Conservation (phyloP, 2,329 filamentous ascomycete species). For the Grosmannia clavigera region DNA sequence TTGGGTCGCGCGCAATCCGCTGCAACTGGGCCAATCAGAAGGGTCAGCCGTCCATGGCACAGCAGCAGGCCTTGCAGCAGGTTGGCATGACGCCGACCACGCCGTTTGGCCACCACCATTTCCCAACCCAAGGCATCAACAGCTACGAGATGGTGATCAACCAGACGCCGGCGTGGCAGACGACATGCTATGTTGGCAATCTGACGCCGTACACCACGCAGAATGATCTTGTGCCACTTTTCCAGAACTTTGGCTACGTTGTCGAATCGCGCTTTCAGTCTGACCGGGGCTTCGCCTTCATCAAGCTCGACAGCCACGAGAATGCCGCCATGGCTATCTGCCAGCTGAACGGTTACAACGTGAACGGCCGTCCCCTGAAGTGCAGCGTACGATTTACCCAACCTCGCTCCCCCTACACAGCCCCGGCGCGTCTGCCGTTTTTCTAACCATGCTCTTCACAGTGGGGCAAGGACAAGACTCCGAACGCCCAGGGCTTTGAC, state of each 20-base stretch:
- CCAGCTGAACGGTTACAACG: conserved; percentile 93
- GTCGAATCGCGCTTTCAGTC: conserved; percentile 97
- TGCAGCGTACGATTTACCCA: conserved; percentile 65
- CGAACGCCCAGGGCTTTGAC: conserved; percentile 65
- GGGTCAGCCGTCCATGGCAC: conserved; percentile 95
- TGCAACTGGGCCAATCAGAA: conserved; percentile 99
- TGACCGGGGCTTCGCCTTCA: conserved; percentile 93
- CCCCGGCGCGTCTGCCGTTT: background rate
- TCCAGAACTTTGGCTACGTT: conserved; percentile 97
- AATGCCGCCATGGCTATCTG: conserved; percentile 98
- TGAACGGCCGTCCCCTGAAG: conserved; percentile 92
- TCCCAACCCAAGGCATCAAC: conserved; percentile 90
- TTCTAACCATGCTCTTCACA: conserved; percentile 24
- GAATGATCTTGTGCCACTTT: conserved; percentile 91
- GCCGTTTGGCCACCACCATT: conserved; percentile 93
- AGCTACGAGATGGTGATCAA: conserved; percentile 95
- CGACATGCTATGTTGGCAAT: conserved; percentile 95
- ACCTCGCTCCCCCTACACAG: background rate
- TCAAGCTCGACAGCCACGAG: conserved; percentile 98
- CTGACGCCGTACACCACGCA: conserved; percentile 91
- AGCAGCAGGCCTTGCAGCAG: conserved; percentile 91
- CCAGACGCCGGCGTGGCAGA: conserved; percentile 96
- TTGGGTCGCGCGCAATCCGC: conserved; percentile 92
- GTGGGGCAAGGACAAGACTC: conserved; percentile 99
- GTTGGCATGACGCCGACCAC: conserved; percentile 98